These are phyloP conservation scores for Pyrenochaeta sp. DNA, from an alignment of 2,329 filamentous ascomycete genomes.

Conservation along the genomic window DNA sequence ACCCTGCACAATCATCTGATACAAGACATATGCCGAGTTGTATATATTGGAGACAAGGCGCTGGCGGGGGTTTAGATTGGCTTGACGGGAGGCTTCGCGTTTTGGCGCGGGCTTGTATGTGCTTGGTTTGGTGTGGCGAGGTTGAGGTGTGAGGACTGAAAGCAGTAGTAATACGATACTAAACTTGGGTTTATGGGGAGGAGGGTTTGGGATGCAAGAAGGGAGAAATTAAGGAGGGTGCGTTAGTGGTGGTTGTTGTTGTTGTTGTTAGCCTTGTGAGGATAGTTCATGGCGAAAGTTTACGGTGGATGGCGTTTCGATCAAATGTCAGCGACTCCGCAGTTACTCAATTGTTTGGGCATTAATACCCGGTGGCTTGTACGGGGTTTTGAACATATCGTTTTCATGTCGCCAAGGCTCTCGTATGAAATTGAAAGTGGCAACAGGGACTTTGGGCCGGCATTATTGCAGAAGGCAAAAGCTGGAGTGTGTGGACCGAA, in stretches of 20 bases:
- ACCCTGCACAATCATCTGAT: slow-evolving; percentile 12
- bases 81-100: slow-evolving; percentile 16
- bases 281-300: background rate
- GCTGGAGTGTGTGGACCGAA: no score
- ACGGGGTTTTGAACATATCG: slow-evolving; percentile 9
- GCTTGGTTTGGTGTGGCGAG: slow-evolving; percentile 16
- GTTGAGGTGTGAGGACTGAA: slow-evolving; percentile 5
- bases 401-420: slow-evolving; percentile 9
- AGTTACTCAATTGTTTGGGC: slow-evolving; percentile 4
- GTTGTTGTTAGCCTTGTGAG: no score
- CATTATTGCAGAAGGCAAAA: no score
- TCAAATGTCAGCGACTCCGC: background rate
- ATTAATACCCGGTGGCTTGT: slow-evolving; percentile 37
- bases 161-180: background rate
- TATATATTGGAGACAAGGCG: slow-evolving; percentile 17
- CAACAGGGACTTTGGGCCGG: no score
- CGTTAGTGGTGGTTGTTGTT: no score
- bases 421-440: no score
- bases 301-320: no score
- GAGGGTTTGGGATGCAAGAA: no score
- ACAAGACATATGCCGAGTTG: slow-evolving; percentile 13
- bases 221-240: no score
- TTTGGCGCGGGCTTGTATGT: slow-evolving; percentile 20
- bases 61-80: slow-evolving; percentile 17
- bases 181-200: no score